phyloP scores from a whole-genome alignment of 495 filamentous ascomycete species.

The Penicillium atrosanguineum region DNA sequence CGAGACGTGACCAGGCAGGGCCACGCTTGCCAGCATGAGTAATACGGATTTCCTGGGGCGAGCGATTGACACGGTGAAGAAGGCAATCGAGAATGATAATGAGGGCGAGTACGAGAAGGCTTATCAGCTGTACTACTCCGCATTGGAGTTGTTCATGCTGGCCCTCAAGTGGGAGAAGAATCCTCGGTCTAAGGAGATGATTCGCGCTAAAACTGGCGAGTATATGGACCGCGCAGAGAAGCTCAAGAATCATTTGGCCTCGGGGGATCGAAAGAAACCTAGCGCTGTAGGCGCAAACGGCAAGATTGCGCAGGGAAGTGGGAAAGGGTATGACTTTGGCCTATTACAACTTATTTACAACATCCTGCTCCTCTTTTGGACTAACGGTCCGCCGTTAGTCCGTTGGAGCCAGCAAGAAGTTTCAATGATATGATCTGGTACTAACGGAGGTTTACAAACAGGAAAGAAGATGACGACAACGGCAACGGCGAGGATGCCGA shows the following conservation, averaged over 20 bases:
- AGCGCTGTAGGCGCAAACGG: constrained; percentile 83
- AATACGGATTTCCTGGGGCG: constrained; percentile 96
- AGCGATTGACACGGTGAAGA: constrained; percentile 92
- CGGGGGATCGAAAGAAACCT: constrained; percentile 74
- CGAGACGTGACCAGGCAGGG: constrained; percentile 11
- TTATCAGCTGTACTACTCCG: constrained; percentile 89
- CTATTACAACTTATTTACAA: neutral
- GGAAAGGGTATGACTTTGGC: constrained; percentile 55
- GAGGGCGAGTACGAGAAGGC: constrained; percentile 95
- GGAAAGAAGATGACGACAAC: constrained; percentile 62
- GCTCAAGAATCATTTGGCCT: constrained; percentile 83
- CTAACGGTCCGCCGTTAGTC: neutral
- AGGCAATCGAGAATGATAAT: constrained; percentile 94
- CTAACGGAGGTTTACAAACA: constrained; percentile 22
- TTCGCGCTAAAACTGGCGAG: constrained; percentile 84
- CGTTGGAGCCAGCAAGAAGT: neutral
- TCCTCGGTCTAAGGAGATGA: constrained; percentile 91
- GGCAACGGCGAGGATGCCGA: constrained; percentile 75
- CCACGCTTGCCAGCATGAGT: constrained; percentile 62
- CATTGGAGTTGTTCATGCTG: constrained; percentile 94
- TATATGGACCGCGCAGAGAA: constrained; percentile 99
- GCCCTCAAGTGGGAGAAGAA: constrained; percentile 99
- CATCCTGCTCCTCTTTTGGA: neutral
- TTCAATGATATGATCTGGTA: neutral
- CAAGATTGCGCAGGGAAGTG: constrained; percentile 65